Evolutionary conservation across 306 rosid species (phyloP).

Genomic region (Castanea mollissima): DNA sequence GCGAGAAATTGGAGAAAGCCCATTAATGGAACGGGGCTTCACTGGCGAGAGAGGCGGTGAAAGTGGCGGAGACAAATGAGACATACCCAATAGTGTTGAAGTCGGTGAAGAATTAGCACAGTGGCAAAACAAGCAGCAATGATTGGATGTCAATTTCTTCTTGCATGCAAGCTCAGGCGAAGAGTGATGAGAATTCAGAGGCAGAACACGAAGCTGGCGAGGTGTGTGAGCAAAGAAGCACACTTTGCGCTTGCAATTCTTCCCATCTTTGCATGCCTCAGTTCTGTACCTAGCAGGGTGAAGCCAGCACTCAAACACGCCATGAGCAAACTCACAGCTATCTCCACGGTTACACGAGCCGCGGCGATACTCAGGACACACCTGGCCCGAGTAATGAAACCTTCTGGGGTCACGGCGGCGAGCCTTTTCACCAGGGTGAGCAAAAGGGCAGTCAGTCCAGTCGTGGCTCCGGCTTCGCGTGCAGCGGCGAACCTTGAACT

Average conservation of each 20-base stretch:
- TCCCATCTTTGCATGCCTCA: conserved; percentile 93
- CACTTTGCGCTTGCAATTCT: conserved; percentile 74
- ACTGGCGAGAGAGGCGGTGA: conserved; percentile 69
- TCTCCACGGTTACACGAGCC: conserved; percentile 70
- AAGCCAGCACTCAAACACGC: conserved; percentile 90
- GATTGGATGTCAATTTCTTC: conserved; percentile 37
- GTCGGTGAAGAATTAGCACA: conserved; percentile 57
- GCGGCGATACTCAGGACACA: conserved; percentile 77
- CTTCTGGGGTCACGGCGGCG: conserved; percentile 78
- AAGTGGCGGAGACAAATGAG: conserved; percentile 67
- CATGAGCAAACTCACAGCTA: conserved; percentile 78
- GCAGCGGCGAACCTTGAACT: conserved; percentile 86
- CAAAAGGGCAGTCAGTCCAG: conserved; percentile 95
- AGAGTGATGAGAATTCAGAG: conserved; percentile 29
- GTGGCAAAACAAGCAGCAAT: conserved; percentile 51
- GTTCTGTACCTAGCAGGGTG: conserved; percentile 93
- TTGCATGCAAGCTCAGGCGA: conserved; percentile 43
- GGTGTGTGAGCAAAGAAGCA: conserved; percentile 91
- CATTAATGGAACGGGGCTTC: conserved; percentile 28
- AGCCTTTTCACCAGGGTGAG: conserved; percentile 88
- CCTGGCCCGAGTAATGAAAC: conserved; percentile 64
- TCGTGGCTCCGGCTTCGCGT: conserved; percentile 92
- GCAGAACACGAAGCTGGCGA: conserved; percentile 64
- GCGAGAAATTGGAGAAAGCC: conserved; percentile 40
- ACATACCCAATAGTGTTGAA: conserved; percentile 62